These are phyloP conservation scores for Rhizopogon rudus DNA, from an alignment of 768 basidiomycete genomes.

Conservation along the genomic window DNA sequence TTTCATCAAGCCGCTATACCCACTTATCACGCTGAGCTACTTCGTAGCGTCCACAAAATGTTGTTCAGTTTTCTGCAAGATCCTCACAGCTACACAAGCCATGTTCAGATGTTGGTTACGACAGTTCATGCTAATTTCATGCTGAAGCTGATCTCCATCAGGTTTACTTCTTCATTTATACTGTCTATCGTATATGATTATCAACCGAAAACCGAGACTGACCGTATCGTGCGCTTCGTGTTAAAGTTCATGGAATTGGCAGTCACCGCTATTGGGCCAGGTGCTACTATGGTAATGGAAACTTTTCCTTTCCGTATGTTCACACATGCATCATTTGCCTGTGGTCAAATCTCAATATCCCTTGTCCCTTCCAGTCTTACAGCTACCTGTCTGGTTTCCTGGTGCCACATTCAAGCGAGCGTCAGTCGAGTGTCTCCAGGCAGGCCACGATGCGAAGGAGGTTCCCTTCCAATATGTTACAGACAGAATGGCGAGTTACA, in stretches of 20 bases:
- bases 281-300: too few relatives aligned
- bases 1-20: background rate
- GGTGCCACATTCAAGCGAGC: conserved; percentile 27
- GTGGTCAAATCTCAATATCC: background rate
- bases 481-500: conserved; percentile 17
- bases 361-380: background rate
- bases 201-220: background rate
- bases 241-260: background rate
- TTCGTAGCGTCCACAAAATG: background rate
- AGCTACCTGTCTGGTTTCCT: conserved; percentile 29
- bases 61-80: background rate
- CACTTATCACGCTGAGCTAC: background rate
- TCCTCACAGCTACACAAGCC: too few relatives aligned
- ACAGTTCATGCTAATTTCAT: background rate
- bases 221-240: background rate
- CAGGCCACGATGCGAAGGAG: conserved; percentile 17
- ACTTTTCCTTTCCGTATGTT: too few relatives aligned
- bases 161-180: background rate
- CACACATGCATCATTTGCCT: too few relatives aligned
- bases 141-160: background rate
- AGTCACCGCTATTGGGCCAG: too few relatives aligned
- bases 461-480: conserved; percentile 26
- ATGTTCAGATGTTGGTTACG: background rate
- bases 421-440: conserved; percentile 19
- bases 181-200: conserved; percentile 1